Evolutionary conservation across 1,284 basidiomycete species (phyloP).

Genomic region (Apiotrichum veenhuisii): DNA sequence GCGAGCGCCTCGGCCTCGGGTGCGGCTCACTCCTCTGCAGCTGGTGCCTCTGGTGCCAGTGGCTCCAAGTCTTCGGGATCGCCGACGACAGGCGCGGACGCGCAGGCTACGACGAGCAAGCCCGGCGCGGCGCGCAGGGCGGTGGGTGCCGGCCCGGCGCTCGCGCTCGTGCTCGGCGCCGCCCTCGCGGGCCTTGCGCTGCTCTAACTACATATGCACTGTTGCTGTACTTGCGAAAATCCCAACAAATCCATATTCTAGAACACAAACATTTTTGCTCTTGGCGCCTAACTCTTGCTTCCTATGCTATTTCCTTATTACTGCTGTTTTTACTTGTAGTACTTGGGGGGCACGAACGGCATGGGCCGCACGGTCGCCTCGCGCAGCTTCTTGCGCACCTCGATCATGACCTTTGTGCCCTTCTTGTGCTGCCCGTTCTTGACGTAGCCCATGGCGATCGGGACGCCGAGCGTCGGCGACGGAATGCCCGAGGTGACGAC

Average conservation of each 20-base stretch:
- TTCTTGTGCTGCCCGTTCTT: constrained; percentile 80
- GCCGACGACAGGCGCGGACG: not conserved
- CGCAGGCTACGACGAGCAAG: not conserved
- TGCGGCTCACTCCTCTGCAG: not conserved
- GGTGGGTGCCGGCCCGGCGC: not conserved
- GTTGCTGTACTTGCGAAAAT: not conserved
- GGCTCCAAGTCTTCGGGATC: not conserved
- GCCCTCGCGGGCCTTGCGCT: not conserved
- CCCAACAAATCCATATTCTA: no score
- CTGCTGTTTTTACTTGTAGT: constrained; percentile 38
- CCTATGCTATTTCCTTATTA: not conserved
- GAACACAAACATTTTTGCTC: not conserved
- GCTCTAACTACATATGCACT: no score
- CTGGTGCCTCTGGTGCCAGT: not conserved
- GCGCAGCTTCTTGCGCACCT: constrained; percentile 50
- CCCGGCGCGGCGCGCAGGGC: not conserved
- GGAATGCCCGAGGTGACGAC: constrained; percentile 91
- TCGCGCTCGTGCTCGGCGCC: not conserved
- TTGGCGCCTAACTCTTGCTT: not conserved
- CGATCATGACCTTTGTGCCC: constrained; percentile 62
- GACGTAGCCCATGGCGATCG: constrained; percentile 96
- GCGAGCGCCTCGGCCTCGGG: not conserved
- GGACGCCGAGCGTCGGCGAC: constrained; percentile 80
- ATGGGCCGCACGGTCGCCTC: constrained; percentile 45
- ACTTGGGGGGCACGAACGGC: constrained; percentile 52